phyloP scores from a whole-genome alignment of 768 basidiomycete species.

The Hortiboletus campestris region DNA sequence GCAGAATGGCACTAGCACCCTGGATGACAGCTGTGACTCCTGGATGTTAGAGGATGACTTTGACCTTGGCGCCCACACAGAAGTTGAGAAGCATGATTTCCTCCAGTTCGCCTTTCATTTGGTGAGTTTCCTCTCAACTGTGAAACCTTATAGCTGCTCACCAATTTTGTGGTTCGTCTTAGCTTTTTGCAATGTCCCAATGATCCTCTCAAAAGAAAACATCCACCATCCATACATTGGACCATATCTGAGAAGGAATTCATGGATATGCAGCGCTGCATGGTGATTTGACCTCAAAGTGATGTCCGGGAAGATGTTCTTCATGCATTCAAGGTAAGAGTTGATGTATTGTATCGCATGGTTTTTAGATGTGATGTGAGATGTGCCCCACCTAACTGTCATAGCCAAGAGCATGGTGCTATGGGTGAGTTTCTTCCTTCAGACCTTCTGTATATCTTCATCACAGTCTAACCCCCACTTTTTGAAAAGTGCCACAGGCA shows the following conservation, averaged over 20 bases:
- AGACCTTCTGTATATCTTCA: neutral
- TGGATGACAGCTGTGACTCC: neutral
- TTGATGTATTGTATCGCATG: conserved; percentile 14
- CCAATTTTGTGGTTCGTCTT: neutral
- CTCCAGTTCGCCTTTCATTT: conserved; percentile 1
- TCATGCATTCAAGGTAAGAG: conserved; percentile 24
- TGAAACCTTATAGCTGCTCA: neutral
- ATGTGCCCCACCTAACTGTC: conserved; percentile 12
- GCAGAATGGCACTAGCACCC: neutral
- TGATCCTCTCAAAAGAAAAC: conserved; percentile 32
- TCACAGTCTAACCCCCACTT: conserved; percentile 20
- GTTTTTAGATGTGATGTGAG: conserved; percentile 14
- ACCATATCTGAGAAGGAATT: conserved; percentile 29
- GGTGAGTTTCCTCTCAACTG: neutral
- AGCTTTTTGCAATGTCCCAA: conserved; percentile 26
- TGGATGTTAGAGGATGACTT: conserved; percentile 1
- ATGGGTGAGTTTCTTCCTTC: conserved; percentile 16
- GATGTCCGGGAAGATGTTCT: conserved; percentile 17
- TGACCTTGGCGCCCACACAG: neutral
- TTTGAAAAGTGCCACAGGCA: conserved; percentile 26
- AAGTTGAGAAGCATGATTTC: conserved; percentile 3
- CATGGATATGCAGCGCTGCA: conserved; percentile 29
- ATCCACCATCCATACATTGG: conserved; percentile 36
- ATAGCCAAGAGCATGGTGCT: conserved; percentile 25
- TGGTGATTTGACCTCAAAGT: conserved; percentile 33